phyloP scores from a whole-genome alignment of 2,329 filamentous ascomycete species.

The Thielaviopsis cerberus region DNA sequence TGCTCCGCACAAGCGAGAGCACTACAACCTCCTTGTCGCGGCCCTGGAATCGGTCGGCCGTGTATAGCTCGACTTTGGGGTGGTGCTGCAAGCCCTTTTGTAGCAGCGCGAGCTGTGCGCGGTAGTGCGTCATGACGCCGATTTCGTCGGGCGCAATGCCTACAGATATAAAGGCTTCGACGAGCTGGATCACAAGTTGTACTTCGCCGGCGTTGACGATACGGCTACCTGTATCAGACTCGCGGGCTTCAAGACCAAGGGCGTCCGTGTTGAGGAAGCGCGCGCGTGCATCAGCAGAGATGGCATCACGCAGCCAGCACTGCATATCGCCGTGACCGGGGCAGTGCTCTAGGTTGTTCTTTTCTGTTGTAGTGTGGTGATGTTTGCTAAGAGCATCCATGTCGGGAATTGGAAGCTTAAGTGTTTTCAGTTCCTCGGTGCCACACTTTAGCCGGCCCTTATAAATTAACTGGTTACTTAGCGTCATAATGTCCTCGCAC shows the following conservation, averaged over 20 bases:
- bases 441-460: slow-evolving; percentile 80
- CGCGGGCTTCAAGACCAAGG: slow-evolving; percentile 43
- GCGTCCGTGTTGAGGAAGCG: slow-evolving; percentile 79
- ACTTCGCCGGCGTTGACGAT: slow-evolving; percentile 81
- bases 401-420: slow-evolving; percentile 49
- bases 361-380: slow-evolving; percentile 22
- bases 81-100: slow-evolving; percentile 48
- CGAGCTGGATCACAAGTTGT: slow-evolving; percentile 57
- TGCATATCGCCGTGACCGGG: slow-evolving; percentile 19
- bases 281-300: slow-evolving; percentile 54
- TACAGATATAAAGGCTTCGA: slow-evolving; percentile 55
- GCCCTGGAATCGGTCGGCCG: slow-evolving; percentile 90
- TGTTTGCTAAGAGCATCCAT: slow-evolving; percentile 40
- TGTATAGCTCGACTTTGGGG: slow-evolving; percentile 73
- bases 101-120: slow-evolving; percentile 71
- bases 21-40: slow-evolving; percentile 88
- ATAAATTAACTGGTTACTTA: slow-evolving; percentile 89
- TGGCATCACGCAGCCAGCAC: slow-evolving; percentile 62
- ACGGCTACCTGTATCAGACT: slow-evolving; percentile 62
- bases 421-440: slow-evolving; percentile 52
- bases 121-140: slow-evolving; percentile 92
- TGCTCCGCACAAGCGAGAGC: slow-evolving; percentile 72
- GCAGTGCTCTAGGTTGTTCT: neutral
- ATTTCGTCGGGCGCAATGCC: slow-evolving; percentile 63
- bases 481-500: slow-evolving; percentile 89